Conservation (phyloP, 768 basidiomycete species). For the Pseudohyphozyma bogoriensis region DNA sequence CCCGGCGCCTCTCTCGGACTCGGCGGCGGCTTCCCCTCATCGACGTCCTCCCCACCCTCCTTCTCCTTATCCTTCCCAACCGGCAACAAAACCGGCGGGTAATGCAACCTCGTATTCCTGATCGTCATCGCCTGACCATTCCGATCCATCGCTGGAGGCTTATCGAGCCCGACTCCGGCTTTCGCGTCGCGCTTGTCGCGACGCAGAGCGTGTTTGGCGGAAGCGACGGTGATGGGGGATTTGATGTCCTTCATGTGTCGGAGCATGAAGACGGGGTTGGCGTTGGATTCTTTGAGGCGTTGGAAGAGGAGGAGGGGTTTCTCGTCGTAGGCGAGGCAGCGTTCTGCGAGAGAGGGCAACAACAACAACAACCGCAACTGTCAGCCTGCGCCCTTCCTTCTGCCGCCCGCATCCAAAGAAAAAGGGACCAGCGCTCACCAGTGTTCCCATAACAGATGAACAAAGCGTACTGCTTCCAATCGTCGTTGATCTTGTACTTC, state of each 20-base stretch:
- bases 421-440: slow-evolving; percentile 50
- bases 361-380: slow-evolving; percentile 46
- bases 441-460: slow-evolving; percentile 95
- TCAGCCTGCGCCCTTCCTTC: slow-evolving; percentile 29
- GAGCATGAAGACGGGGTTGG: slow-evolving; percentile 98
- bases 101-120: slow-evolving; percentile 36
- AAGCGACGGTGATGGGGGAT: slow-evolving; percentile 91
- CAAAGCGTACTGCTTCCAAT: slow-evolving; percentile 98
- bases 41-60: slow-evolving; percentile 13
- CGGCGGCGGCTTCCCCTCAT: slow-evolving; percentile 13
- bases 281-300: slow-evolving; percentile 89
- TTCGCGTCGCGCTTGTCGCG: slow-evolving; percentile 29
- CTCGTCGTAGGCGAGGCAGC: slow-evolving; percentile 94
- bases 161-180: slow-evolving; percentile 24
- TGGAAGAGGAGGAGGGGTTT: slow-evolving; percentile 95
- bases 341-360: slow-evolving; percentile 48
- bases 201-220: slow-evolving; percentile 85
- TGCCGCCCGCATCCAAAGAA: background rate
- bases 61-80: slow-evolving; percentile 30
- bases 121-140: slow-evolving; percentile 23
- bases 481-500: slow-evolving; percentile 98
- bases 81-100: slow-evolving; percentile 37
- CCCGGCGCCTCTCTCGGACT: slow-evolving; percentile 31
- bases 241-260: slow-evolving; percentile 94
- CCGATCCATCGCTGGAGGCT: background rate